Conservation (phyloP, 148 eudicot genomes). For the Fagopyrum esculentum region DNA sequence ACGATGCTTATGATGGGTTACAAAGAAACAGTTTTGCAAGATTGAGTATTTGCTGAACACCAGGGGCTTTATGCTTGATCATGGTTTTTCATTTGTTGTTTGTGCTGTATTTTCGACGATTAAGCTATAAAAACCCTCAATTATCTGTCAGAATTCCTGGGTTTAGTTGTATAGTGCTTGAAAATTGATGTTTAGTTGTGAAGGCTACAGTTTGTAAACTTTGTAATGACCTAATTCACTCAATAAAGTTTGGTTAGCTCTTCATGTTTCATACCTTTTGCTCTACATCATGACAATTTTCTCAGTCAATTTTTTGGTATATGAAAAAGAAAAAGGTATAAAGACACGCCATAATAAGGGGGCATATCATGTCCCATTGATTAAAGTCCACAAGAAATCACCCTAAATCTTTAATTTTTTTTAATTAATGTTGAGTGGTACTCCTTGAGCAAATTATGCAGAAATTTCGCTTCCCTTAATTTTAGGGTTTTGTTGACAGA, state of each 20-base stretch:
- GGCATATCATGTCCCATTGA: not conserved
- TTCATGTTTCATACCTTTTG: constrained; percentile 1
- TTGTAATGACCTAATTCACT: not conserved
- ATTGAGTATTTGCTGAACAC: not conserved
- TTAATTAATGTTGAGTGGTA: not conserved
- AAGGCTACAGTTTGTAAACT: not conserved
- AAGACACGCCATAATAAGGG: not conserved
- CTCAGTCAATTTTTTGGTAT: not conserved
- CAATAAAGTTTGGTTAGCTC: not conserved
- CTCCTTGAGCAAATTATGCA: not conserved
- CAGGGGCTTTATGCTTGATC: not conserved
- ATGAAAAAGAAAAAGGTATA: not conserved
- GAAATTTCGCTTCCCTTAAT: not conserved
- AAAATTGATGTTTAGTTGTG: not conserved
- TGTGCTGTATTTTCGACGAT: not conserved
- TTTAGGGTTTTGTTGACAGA: constrained; percentile 1
- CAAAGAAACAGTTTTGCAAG: not conserved
- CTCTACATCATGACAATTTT: not conserved
- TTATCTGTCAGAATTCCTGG: not conserved
- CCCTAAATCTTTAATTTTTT: not conserved
- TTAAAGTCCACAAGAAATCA: constrained; percentile 6
- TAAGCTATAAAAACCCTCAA: not conserved
- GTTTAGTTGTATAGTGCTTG: not conserved
- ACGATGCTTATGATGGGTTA: not conserved
- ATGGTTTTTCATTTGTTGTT: not conserved